phyloP scores from a whole-genome alignment of 805 yeast species.

The Brettanomyces custersianus region DNA sequence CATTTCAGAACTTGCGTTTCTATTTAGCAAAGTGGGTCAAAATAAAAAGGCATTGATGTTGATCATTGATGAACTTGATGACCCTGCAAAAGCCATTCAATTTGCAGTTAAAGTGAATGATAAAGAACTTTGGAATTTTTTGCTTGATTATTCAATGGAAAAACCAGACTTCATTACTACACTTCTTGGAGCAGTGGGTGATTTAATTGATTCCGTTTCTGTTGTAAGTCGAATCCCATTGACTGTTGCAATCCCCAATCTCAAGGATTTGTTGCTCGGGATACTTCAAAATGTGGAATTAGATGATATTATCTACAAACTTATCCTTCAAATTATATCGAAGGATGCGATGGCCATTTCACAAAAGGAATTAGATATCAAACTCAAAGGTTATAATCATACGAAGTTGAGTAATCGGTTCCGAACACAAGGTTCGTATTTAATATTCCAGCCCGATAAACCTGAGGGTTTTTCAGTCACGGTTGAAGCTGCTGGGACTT shows the following conservation, averaged over 20 bases:
- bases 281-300: conserved; percentile 59
- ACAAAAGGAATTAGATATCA: conserved; percentile 17
- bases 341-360: conserved; percentile 38
- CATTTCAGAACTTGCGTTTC: conserved; percentile 67
- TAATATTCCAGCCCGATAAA: background rate
- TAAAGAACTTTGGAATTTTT: conserved; percentile 69
- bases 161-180: conserved; percentile 73
- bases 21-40: conserved; percentile 78
- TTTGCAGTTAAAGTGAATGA: conserved; percentile 67
- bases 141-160: conserved; percentile 60
- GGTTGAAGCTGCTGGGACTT: too few relatives aligned
- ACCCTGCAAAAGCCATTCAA: conserved; percentile 71
- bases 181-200: conserved; percentile 61
- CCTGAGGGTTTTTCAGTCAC: too few relatives aligned
- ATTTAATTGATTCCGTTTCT: conserved; percentile 55
- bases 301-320: conserved; percentile 40
- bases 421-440: background rate
- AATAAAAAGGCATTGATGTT: conserved; percentile 64
- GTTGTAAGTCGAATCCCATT: conserved; percentile 59
- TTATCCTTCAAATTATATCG: conserved; percentile 46
- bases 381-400: conserved; percentile 26
- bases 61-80: conserved; percentile 67
- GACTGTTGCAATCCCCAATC: conserved; percentile 53
- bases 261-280: conserved; percentile 49
- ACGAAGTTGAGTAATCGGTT: conserved; percentile 19